These are phyloP conservation scores for Cardamine chenopodiifolia DNA, from an alignment of 345 rosid genomes.

Conservation along the genomic window DNA sequence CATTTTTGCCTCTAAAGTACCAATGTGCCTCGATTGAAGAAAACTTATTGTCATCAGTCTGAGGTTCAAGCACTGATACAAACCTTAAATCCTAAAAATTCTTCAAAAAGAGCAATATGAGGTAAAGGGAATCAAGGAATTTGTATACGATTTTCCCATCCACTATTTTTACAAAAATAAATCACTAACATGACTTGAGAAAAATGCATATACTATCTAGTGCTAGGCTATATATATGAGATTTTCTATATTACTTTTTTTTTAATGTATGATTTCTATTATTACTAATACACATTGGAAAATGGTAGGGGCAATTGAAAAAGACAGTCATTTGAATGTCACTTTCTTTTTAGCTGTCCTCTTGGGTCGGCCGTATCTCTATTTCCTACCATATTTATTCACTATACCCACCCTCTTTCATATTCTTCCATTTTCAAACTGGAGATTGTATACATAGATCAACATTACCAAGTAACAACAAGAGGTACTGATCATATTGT, in stretches of 20 bases:
- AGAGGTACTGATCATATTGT: background rate
- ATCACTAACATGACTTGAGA: background rate
- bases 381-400: conserved; percentile 19
- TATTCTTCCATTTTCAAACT: background rate
- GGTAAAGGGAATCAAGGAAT: background rate
- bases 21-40: background rate
- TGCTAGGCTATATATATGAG: background rate
- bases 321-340: conserved; percentile 28
- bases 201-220: background rate
- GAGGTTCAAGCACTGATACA: background rate
- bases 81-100: background rate
- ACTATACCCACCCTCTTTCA: background rate
- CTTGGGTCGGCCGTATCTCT: conserved; percentile 10
- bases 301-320: background rate
- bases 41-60: background rate
- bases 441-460: background rate
- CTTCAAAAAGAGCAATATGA: background rate
- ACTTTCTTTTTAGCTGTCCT: conserved; percentile 27
- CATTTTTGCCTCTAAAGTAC: background rate
- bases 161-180: background rate
- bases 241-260: background rate
- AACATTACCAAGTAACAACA: conserved; percentile 6
- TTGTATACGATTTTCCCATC: background rate
- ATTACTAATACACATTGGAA: conserved; percentile 8
- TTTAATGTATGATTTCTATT: background rate